Evolutionary conservation across 257 asterid genomes (phyloP).

Genomic region (Thymus mandschuricus): DNA sequence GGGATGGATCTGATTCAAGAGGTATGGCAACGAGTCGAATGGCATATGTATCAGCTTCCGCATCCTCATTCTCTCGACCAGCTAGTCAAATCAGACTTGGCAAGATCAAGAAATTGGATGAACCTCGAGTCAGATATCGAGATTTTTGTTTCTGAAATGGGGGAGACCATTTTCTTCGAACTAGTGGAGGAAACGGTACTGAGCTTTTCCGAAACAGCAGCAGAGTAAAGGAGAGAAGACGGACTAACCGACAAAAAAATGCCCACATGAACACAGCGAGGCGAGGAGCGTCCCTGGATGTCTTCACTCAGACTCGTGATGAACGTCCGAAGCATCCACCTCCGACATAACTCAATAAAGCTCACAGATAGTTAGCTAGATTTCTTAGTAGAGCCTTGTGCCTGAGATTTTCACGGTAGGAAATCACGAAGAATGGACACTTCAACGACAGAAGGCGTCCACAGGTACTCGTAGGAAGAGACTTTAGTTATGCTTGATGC

Average conservation of each 20-base stretch:
- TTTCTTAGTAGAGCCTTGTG: slow-evolving; percentile 27
- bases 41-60: slow-evolving; percentile 47
- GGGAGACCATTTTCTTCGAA: slow-evolving; percentile 57
- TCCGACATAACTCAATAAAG: slow-evolving; percentile 24
- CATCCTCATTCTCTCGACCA: slow-evolving; percentile 63
- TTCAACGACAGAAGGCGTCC: slow-evolving; percentile 23
- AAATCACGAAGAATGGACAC: slow-evolving; percentile 31
- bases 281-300: not conserved
- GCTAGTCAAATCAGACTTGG: slow-evolving; percentile 64
- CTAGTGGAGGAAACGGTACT: slow-evolving; percentile 60
- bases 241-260: not conserved
- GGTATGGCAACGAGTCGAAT: slow-evolving; percentile 78
- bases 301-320: slow-evolving; percentile 13
- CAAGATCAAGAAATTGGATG: slow-evolving; percentile 66
- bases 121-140: slow-evolving; percentile 50
- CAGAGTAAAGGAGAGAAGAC: slow-evolving; percentile 24
- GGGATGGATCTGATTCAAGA: slow-evolving; percentile 83
- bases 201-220: slow-evolving; percentile 35
- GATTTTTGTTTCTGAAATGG: slow-evolving; percentile 61
- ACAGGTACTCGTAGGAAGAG: slow-evolving; percentile 17
- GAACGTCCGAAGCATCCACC: slow-evolving; percentile 21
- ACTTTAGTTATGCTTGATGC: slow-evolving; percentile 13
- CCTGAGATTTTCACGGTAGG: slow-evolving; percentile 23
- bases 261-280: not conserved
- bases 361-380: slow-evolving; percentile 26